Percentiles rank a stretch among this genome's conserved stretches.
Evolutionary conservation across 768 basidiomycete species (phyloP).

Genomic region (Serendipita sp.): DNA sequence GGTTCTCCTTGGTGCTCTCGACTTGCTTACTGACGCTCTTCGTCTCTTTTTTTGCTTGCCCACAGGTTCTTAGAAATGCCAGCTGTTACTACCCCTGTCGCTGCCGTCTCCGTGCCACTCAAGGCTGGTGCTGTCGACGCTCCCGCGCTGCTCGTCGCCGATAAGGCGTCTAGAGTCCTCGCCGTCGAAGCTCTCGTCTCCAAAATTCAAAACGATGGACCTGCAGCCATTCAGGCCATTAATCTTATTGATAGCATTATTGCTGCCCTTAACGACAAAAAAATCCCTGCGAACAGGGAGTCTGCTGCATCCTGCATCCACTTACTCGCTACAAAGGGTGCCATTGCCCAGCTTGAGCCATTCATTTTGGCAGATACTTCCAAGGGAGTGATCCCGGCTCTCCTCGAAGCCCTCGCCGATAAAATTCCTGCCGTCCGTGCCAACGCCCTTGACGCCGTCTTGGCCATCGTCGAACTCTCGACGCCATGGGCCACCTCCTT

Average conservation of each 20-base stretch:
- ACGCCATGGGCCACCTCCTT: conserved; percentile 78
- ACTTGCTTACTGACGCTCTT: conserved; percentile 11
- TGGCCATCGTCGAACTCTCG: conserved; percentile 54
- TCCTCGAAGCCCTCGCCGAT: conserved; percentile 88
- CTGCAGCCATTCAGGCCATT: conserved; percentile 49
- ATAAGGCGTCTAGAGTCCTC: conserved; percentile 64
- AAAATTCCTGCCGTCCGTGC: conserved; percentile 80
- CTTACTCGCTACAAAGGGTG: conserved; percentile 46
- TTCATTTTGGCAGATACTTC: conserved; percentile 56
- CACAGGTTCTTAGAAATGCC: conserved; percentile 31
- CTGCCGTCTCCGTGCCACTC: conserved; percentile 50
- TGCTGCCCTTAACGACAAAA: conserved; percentile 89
- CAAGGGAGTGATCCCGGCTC: conserved; percentile 59
- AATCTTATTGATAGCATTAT: conserved; percentile 56
- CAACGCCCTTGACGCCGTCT: conserved; percentile 70
- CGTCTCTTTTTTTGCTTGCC: conserved; percentile 19
- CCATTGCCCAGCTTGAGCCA: conserved; percentile 71
- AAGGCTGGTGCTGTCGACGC: conserved; percentile 63
- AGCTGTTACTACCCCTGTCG: conserved; percentile 43
- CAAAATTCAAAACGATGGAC: conserved; percentile 70
- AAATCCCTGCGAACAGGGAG: conserved; percentile 80
- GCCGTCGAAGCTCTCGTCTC: conserved; percentile 55
- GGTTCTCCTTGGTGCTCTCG: conserved; percentile 16
- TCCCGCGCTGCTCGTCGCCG: conserved; percentile 61
- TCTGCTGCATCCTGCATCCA: conserved; percentile 62